Conservation (phyloP, 2,329 filamentous ascomycete species). For the Cryphonectria nitschkei region DNA sequence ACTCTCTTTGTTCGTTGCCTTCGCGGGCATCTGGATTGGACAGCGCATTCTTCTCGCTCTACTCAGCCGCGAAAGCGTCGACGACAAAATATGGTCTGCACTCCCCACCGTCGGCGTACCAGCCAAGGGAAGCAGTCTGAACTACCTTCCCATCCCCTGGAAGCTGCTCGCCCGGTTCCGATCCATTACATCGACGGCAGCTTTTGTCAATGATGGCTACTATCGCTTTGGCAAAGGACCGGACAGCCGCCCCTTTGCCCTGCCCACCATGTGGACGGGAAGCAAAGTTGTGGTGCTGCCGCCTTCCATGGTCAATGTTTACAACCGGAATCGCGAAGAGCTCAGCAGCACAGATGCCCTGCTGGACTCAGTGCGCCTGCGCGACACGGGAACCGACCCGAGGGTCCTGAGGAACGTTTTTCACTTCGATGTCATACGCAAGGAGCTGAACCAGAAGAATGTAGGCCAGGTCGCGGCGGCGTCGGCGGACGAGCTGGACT, state of each 20-base stretch:
- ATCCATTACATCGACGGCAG: no score
- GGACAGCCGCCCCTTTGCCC: slow-evolving; percentile 17
- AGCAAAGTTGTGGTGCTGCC: slow-evolving; percentile 24
- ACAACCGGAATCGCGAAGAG: slow-evolving; percentile 7
- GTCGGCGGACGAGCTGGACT: neutral
- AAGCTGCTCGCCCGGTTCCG: no score
- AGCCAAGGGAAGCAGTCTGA: no score
- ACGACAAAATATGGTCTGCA: no score
- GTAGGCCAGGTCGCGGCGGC: neutral
- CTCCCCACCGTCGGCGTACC: no score
- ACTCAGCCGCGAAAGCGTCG: no score
- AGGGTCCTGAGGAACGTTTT: slow-evolving; percentile 14
- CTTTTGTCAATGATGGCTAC: no score
- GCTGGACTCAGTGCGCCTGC: neutral
- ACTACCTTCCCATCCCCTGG: no score
- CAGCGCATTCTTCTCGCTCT: no score
- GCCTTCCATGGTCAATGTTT: slow-evolving; percentile 10
- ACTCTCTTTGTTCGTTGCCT: no score
- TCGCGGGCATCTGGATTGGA: no score
- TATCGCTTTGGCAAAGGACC: no score
- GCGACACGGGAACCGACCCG: slow-evolving; percentile 6
- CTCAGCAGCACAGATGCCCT: neutral
- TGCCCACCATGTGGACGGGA: slow-evolving; percentile 26
- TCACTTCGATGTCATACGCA: slow-evolving; percentile 24
- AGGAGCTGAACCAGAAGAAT: slow-evolving; percentile 5